Conservation (phyloP, 129 eudicot genomes). For the Pseudognaphalium luteoalbum region DNA sequence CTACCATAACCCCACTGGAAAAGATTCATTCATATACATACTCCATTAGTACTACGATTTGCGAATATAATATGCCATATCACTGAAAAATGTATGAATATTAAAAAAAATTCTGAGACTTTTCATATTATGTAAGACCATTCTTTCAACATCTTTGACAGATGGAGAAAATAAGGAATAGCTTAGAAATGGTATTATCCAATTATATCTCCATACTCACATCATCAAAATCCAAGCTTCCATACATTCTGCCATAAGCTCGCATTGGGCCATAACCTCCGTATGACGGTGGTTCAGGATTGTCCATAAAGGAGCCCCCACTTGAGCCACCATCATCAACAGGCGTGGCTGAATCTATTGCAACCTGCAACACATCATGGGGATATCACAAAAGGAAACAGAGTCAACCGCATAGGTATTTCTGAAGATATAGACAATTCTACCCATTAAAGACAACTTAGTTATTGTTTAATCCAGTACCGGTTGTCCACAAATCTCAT, state of each 20-base stretch:
- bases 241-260: conserved; percentile 84
- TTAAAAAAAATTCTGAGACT: neutral
- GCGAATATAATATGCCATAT: neutral
- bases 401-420: neutral
- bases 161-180: neutral
- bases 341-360: conserved; percentile 98
- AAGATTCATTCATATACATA: conserved; percentile 7
- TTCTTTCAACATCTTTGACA: neutral
- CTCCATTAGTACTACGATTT: neutral
- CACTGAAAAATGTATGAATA: neutral
- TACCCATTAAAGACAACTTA: neutral
- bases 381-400: neutral
- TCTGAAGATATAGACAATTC: neutral
- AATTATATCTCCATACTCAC: conserved; percentile 46
- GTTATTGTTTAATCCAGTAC: conserved; percentile 26
- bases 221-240: conserved; percentile 82
- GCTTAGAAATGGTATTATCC: neutral
- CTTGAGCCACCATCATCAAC: conserved; percentile 89
- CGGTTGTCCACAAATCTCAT: conserved; percentile 98
- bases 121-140: conserved; percentile 2
- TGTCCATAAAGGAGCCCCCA: conserved; percentile 56
- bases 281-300: conserved; percentile 52
- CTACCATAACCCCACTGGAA: conserved; percentile 88
- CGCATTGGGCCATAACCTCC: conserved; percentile 89
- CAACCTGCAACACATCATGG: conserved; percentile 61